Evolutionary conservation across 129 eudicot genomes (phyloP), one percentile per base, ranked within the genome.

Genomic region (Artemisia annua): DNA sequence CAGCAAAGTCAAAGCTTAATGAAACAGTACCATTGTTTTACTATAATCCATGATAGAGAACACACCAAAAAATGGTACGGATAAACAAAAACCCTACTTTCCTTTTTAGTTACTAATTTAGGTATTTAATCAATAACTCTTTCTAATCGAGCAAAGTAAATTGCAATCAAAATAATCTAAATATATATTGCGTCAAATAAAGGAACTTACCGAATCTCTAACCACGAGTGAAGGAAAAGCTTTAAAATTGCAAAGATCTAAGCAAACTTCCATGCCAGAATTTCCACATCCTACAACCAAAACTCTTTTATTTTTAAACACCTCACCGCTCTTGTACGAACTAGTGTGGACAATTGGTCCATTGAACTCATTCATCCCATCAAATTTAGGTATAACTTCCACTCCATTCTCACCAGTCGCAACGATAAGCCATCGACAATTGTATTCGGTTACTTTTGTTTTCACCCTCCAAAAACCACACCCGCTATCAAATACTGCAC

Each of bases 271-370:
- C 88, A 84, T 84, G 79, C 88, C 88, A 43, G 88, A 84, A 75
- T 84, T 84, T 14, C 88, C 88, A 71, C 88, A 81, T 3, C 88
- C 88, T 5, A 85, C 86, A 67, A 85, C 89, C 62, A 85, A 69
- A 71, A 84, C 88, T 4, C 65, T 71, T 72, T 84, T 78, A 43
- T 81, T 71, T 44, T 71, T 18, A 28, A 53, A 84, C 28, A 32
- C 73, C 72, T 74, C 83, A 44, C 88, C 88, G 39, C 76, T 69
- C 63, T 69, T 78, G 16, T 84, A 84, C 43, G 71, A 81, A 76
- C 82, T 77, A 16, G 82, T 81, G 59, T 84, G 88, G 51, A 84
- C 54, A 7, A 84, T 78, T 11, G 83, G 77, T 26, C 83, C 86
- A 26, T 72, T 71, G 55, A 84, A 84, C 59, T 70, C 81, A 26